These are phyloP conservation scores for Pyrus pyrifolia DNA, from an alignment of 306 rosid genomes.

Conservation along the genomic window DNA sequence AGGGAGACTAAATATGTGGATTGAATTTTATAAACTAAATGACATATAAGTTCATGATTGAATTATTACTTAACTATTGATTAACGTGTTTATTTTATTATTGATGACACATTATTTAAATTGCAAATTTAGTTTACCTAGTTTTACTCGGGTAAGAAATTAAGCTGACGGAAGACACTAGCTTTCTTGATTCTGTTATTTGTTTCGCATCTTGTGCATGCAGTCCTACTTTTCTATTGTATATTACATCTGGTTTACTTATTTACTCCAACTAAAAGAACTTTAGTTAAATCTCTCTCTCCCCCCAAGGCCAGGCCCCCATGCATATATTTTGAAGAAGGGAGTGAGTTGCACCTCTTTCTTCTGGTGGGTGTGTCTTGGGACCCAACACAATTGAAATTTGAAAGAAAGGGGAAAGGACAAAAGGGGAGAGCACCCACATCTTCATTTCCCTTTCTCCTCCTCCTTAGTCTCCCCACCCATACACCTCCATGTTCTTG, in stretches of 20 bases:
- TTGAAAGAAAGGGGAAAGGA: slow-evolving; percentile 27
- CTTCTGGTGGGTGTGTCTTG: slow-evolving; percentile 25
- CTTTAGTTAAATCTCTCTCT: neutral
- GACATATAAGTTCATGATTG: no score
- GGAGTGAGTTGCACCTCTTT: slow-evolving; percentile 22
- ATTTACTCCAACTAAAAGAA: neutral
- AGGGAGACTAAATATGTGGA: no score
- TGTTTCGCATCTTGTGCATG: neutral
- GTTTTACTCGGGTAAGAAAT: neutral
- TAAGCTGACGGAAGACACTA: slow-evolving; percentile 2
- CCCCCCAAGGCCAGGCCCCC: neutral
- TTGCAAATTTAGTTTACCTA: no score
- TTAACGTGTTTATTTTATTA: no score
- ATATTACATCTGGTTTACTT: neutral
- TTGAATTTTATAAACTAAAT: no score
- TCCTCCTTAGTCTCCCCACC: slow-evolving; percentile 26
- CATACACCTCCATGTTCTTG: slow-evolving; percentile 57
- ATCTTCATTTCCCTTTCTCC: slow-evolving; percentile 32
- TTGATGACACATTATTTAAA: no score
- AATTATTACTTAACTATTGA: no score
- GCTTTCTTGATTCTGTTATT: slow-evolving; percentile 5
- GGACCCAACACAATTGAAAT: slow-evolving; percentile 46
- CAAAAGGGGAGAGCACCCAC: slow-evolving; percentile 32
- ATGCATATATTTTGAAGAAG: slow-evolving; percentile 17
- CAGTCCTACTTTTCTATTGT: neutral